Base-by-base conservation (phyloP, 495 filamentous ascomycete genomes). In the Tuber borchii region DNA sequence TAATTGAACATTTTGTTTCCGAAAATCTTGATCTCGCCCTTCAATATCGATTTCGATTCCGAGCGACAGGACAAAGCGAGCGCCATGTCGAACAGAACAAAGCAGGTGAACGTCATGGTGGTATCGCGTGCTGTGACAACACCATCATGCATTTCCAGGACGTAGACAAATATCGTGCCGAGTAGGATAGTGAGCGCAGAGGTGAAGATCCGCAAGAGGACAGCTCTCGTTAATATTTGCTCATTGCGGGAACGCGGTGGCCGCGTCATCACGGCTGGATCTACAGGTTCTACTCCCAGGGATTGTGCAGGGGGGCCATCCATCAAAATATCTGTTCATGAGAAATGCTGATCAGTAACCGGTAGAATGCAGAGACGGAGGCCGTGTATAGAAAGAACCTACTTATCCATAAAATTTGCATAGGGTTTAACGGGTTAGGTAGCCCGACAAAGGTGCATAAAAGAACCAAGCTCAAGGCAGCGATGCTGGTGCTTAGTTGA, bases 401-500 rank as follows among this genome's bases (percentile, higher is more conserved):
- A 98, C 95, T 99, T 80, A 99, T 98, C 95, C 95, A 99, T 69
- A 99, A 87, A 83, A 99, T 99, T 85, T 99, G 95, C 95, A 98
- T 99, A 46, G 95, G 93, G 82, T 99, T 99, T 44, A 99, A 86
- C 61, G 95, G 95, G 78, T 94, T 97, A 83, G 92, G 92, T 85
- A 96, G 93, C 22, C 95, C 95, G 76, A 97, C 86, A 75, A 92
- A 91, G 40, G 95, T 97, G 85, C 93, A 96, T 79, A 98, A 82
- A 73, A 99, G 87, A 9, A 99, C 96, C 39, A 99, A 87, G 80
- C 92, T 92, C 74, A 99, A 86, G 43, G 96, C 94, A 78, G 95
- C 96, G 48, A 96, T 95, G 82, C 93, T 97, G 75, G 95, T 99
- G 83, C 94, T 97, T 68, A 99, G 90, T 85, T 99, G 95, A 85